Percentiles rank a stretch among this genome's conserved stretches.
phyloP scores from a whole-genome alignment of 257 asterid genomes.

The Solanum tarapatanum region DNA sequence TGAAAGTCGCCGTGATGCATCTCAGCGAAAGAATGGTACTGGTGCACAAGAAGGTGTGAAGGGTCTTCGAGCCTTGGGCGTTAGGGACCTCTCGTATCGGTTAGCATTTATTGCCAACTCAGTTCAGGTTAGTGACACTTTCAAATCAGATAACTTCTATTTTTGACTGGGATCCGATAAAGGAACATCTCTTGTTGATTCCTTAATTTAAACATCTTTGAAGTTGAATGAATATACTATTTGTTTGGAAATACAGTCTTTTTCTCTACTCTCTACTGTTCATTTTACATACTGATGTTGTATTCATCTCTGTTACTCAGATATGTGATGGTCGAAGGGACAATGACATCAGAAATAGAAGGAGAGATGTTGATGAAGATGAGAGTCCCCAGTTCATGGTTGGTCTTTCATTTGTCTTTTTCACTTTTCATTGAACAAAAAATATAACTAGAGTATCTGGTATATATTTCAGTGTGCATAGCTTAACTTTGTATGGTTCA shows the following conservation, averaged over 20 bases:
- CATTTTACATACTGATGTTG: neutral
- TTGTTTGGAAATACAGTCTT: neutral
- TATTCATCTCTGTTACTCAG: conserved; percentile 17
- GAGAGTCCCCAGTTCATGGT: conserved; percentile 62
- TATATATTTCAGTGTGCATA: neutral
- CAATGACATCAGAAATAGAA: conserved; percentile 52
- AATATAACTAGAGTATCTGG: neutral
- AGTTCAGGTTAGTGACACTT: conserved; percentile 49
- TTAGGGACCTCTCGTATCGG: conserved; percentile 87
- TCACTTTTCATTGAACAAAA: neutral
- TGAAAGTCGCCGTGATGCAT: conserved; percentile 71
- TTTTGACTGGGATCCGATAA: neutral
- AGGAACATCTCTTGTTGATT: neutral
- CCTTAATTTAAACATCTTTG: neutral
- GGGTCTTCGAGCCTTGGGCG: conserved; percentile 94
- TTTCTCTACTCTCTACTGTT: neutral
- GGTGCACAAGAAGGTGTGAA: conserved; percentile 81
- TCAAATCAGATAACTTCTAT: neutral
- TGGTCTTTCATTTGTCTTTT: conserved; percentile 7
- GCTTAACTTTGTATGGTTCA: neutral
- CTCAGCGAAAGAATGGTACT: conserved; percentile 55
- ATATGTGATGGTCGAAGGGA: conserved; percentile 81
- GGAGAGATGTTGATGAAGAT: conserved; percentile 68
- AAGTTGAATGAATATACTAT: neutral
- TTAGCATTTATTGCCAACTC: conserved; percentile 95